phyloP scores from a whole-genome alignment of 2,329 filamentous ascomycete genomes.

The Bimuria novae-zelandiae region DNA sequence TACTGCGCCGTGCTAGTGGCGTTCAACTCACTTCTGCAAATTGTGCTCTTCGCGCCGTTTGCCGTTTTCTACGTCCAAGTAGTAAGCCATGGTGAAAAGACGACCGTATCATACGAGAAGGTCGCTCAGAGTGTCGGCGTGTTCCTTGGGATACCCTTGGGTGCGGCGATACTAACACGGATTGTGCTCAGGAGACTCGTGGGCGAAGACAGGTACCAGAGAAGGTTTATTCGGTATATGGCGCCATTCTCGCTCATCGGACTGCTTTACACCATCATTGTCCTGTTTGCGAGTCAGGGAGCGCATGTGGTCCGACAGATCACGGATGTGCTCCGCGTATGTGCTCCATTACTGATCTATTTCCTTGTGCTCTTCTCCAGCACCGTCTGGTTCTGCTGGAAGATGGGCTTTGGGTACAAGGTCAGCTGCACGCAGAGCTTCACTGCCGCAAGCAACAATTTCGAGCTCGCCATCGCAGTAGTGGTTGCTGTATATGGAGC shows the following conservation, averaged over 20 bases:
- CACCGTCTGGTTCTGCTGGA: slow-evolving; percentile 66
- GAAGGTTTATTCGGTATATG: slow-evolving; percentile 69
- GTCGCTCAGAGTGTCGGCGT: slow-evolving; percentile 82
- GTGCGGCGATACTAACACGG: slow-evolving; percentile 76
- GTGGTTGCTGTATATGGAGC: slow-evolving; percentile 80
- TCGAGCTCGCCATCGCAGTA: slow-evolving; percentile 88
- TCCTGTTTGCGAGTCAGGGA: slow-evolving; percentile 84
- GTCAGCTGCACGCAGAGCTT: slow-evolving; percentile 79
- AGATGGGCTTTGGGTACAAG: slow-evolving; percentile 75
- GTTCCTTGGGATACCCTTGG: slow-evolving; percentile 82
- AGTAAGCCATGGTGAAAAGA: slow-evolving; percentile 59
- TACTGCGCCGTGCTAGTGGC: slow-evolving; percentile 72
- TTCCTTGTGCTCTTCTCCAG: slow-evolving; percentile 75
- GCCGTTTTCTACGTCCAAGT: slow-evolving; percentile 64
- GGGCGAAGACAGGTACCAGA: slow-evolving; percentile 66
- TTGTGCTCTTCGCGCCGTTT: slow-evolving; percentile 54
- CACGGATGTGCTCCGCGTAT: slow-evolving; percentile 78
- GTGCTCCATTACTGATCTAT: slow-evolving; percentile 80
- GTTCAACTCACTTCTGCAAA: slow-evolving; percentile 55
- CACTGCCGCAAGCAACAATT: slow-evolving; percentile 91
- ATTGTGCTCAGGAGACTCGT: slow-evolving; percentile 61
- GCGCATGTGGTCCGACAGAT: slow-evolving; percentile 82
- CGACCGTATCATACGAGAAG: slow-evolving; percentile 61
- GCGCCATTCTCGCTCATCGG: slow-evolving; percentile 80
- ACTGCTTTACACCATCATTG: slow-evolving; percentile 82